phyloP scores from a whole-genome alignment of 1,139 yeast species.

The Sugiyamaella novakii region DNA sequence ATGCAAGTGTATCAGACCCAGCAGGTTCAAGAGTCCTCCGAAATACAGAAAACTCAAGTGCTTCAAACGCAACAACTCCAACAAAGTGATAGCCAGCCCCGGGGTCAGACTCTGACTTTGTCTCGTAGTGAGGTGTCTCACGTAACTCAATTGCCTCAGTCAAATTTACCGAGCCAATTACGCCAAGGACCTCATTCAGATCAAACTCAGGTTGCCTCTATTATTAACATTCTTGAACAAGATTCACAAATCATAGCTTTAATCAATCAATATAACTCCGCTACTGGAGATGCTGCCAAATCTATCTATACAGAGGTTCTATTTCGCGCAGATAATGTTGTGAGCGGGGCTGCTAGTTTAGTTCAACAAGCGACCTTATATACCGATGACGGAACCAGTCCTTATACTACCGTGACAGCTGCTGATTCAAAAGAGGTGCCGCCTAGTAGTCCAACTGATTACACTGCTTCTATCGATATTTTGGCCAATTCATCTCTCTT shows the following conservation, averaged over 20 bases:
- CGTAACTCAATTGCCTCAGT: no score
- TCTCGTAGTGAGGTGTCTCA: neutral
- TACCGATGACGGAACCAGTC: conserved; percentile 7
- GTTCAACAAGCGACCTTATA: conserved; percentile 28
- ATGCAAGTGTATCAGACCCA: no score
- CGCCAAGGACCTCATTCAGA: no score
- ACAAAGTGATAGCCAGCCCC: no score
- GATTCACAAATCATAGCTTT: conserved; percentile 25
- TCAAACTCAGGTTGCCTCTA: conserved; percentile 13
- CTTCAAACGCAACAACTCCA: neutral
- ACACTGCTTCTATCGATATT: no score
- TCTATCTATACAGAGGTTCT: conserved; percentile 26
- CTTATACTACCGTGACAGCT: neutral
- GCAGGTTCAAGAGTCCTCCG: no score
- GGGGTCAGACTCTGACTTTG: no score
- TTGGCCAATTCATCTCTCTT: no score
- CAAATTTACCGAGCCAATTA: no score
- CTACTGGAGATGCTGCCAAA: conserved; percentile 25
- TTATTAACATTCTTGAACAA: conserved; percentile 24
- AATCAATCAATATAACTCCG: conserved; percentile 28
- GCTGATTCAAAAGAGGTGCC: neutral
- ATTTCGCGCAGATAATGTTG: conserved; percentile 29
- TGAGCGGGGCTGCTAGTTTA: conserved; percentile 30
- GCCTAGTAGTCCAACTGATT: no score
- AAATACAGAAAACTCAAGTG: no score